Conservation (phyloP, 75 land plant species). For the Chamaecyparis obtusa region DNA sequence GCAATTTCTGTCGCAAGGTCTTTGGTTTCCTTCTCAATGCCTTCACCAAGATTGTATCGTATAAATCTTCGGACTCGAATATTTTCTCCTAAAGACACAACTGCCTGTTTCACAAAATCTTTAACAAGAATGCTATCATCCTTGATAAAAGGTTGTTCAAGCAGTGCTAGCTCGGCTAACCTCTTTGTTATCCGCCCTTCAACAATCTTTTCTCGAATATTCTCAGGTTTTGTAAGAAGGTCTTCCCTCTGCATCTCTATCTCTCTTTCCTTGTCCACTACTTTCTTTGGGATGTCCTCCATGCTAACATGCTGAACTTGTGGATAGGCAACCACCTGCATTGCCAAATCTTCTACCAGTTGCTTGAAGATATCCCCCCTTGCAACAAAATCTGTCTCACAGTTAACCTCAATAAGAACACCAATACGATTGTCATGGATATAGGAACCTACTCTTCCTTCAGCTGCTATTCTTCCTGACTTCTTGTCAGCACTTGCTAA, state of each 20-base stretch:
- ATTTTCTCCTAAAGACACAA: slow-evolving; percentile 89
- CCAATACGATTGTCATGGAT: slow-evolving; percentile 93
- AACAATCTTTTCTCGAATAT: slow-evolving; percentile 86
- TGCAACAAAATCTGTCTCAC: slow-evolving; percentile 96
- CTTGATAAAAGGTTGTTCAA: slow-evolving; percentile 90
- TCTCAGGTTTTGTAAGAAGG: slow-evolving; percentile 75
- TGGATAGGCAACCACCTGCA: slow-evolving; percentile 95
- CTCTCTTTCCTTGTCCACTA: slow-evolving; percentile 73
- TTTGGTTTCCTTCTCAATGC: slow-evolving; percentile 30
- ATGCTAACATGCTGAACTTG: slow-evolving; percentile 75
- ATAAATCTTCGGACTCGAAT: slow-evolving; percentile 83
- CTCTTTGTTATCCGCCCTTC: slow-evolving; percentile 86
- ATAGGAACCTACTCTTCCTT: slow-evolving; percentile 84
- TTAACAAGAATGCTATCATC: slow-evolving; percentile 74
- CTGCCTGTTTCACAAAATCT: slow-evolving; percentile 87
- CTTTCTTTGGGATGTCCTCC: slow-evolving; percentile 77
- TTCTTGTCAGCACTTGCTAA: slow-evolving; percentile 92
- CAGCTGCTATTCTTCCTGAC: slow-evolving; percentile 81
- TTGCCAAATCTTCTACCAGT: slow-evolving; percentile 84
- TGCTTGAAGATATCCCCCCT: slow-evolving; percentile 77
- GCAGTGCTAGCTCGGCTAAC: slow-evolving; percentile 76
- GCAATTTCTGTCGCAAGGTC: slow-evolving; percentile 57
- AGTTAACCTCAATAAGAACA: slow-evolving; percentile 84
- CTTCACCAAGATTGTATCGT: slow-evolving; percentile 87
- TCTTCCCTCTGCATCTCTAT: slow-evolving; percentile 93